phyloP scores from a whole-genome alignment of 805 yeast species.

The Metschnikowia arizonensis region DNA sequence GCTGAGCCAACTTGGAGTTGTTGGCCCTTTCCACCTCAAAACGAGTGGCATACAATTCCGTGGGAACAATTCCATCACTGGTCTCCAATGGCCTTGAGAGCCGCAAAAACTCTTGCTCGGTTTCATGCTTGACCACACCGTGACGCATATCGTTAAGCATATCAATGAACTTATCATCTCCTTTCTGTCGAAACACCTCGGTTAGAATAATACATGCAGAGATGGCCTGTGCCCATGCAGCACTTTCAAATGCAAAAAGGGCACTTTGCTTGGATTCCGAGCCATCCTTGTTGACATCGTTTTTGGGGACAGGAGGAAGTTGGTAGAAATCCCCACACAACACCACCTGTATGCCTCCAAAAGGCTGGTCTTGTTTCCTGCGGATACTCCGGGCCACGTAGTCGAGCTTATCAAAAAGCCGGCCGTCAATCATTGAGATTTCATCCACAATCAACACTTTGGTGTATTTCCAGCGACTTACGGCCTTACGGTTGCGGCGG shows the following conservation, averaged over 20 bases:
- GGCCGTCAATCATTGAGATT: constrained; percentile 89
- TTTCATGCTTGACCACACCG: constrained; percentile 55
- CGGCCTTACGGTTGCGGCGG: constrained; percentile 39
- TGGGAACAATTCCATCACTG: constrained; percentile 78
- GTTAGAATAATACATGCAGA: constrained; percentile 64
- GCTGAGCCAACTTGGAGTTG: constrained; percentile 27
- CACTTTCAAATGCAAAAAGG: constrained; percentile 70
- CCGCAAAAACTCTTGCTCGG: constrained; percentile 45
- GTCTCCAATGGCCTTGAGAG: constrained; percentile 57
- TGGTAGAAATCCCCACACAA: constrained; percentile 96
- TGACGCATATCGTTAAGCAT: constrained; percentile 78
- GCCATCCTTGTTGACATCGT: constrained; percentile 24
- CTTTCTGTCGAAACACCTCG: constrained; percentile 82
- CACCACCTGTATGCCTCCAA: constrained; percentile 91
- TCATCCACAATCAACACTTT: constrained; percentile 84
- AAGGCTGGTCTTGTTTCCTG: constrained; percentile 53
- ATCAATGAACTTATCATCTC: constrained; percentile 69
- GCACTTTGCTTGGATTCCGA: constrained; percentile 20
- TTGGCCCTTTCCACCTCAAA: constrained; percentile 81
- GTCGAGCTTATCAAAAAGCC: constrained; percentile 70
- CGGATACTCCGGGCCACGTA: constrained; percentile 57
- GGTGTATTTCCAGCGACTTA: constrained; percentile 60
- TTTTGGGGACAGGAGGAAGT: constrained; percentile 76
- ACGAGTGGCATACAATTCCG: constrained; percentile 85
- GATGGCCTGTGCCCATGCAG: constrained; percentile 63